A percentile compares a stretch with the other conserved stretches of the same genome.
Conservation (phyloP, 768 basidiomycete species). For the Cystobasidiopsis lactophilus region DNA sequence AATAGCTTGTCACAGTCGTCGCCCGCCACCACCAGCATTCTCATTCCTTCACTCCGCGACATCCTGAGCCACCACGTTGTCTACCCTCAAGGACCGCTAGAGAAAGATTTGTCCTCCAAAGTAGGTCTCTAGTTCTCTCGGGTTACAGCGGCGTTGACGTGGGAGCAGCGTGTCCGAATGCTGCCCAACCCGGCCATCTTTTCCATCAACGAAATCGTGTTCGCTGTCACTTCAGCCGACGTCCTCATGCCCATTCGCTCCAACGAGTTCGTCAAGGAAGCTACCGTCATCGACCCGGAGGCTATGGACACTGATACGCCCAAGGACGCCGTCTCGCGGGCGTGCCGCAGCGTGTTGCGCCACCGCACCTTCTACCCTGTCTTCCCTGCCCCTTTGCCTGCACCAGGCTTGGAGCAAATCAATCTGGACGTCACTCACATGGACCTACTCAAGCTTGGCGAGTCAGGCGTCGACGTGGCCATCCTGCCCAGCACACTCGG, state of each 20-base stretch:
- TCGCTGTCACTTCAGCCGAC: constrained; percentile 67
- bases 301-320: constrained; percentile 1
- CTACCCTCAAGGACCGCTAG: constrained; percentile 47
- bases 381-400: constrained; percentile 60
- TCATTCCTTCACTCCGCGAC: constrained; percentile 68
- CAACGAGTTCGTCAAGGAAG: constrained; percentile 42
- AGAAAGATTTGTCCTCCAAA: constrained; percentile 25
- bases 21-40: constrained; percentile 46
- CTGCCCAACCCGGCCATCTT: constrained; percentile 76
- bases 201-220: constrained; percentile 57
- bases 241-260: constrained; percentile 68
- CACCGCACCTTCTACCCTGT: constrained; percentile 92
- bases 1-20: constrained; percentile 36
- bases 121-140: constrained; percentile 15
- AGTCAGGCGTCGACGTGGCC: constrained; percentile 43
- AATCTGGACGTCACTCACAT: constrained; percentile 76
- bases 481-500: constrained; percentile 59
- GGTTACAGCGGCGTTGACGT: neutral
- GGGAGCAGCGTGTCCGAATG: constrained; percentile 43
- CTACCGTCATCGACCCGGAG: neutral
- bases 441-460: constrained; percentile 29
- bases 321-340: constrained; percentile 52
- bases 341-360: constrained; percentile 57
- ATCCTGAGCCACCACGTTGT: constrained; percentile 54
- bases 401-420: constrained; percentile 35